These are phyloP conservation scores for Tetrahymena malaccensis DNA, from an alignment of 73 alveolate species.

Conservation along the genomic window DNA sequence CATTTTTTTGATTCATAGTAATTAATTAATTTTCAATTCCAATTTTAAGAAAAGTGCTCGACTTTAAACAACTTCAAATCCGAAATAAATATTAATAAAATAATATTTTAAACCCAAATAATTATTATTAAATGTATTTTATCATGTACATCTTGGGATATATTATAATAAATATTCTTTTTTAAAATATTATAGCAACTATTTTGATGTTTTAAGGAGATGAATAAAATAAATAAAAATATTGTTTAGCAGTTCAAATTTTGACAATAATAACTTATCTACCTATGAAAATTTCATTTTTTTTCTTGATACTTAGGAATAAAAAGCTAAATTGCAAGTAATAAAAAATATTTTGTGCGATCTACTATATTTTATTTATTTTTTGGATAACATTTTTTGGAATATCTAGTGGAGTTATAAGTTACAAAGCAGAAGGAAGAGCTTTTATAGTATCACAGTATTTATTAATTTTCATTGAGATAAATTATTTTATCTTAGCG, in stretches of 20 bases:
- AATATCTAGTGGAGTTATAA: not conserved
- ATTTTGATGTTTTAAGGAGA: not conserved
- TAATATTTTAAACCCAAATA: not conserved
- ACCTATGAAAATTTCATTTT: not conserved
- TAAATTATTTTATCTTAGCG: not conserved
- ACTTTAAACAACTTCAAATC: too few relatives aligned
- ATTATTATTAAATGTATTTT: too few relatives aligned
- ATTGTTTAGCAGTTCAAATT: not conserved
- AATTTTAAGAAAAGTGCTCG: not conserved
- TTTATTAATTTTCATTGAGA: not conserved
- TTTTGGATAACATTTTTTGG: not conserved
- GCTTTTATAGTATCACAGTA: not conserved
- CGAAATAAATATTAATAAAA: too few relatives aligned
- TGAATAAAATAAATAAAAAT: not conserved
- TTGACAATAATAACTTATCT: not conserved
- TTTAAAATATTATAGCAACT: not conserved
- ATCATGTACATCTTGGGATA: too few relatives aligned
- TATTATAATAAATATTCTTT: too few relatives aligned
- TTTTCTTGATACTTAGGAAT: not conserved
- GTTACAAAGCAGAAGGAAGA: not conserved
- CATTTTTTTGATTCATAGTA: not conserved
- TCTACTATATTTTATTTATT: not conserved
- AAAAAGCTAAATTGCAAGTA: not conserved
- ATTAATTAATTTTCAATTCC: not conserved
- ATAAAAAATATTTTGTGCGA: not conserved